These are phyloP conservation scores for Aspergillus ellipticus DNA, from an alignment of 495 filamentous ascomycete genomes.

Conservation along the genomic window DNA sequence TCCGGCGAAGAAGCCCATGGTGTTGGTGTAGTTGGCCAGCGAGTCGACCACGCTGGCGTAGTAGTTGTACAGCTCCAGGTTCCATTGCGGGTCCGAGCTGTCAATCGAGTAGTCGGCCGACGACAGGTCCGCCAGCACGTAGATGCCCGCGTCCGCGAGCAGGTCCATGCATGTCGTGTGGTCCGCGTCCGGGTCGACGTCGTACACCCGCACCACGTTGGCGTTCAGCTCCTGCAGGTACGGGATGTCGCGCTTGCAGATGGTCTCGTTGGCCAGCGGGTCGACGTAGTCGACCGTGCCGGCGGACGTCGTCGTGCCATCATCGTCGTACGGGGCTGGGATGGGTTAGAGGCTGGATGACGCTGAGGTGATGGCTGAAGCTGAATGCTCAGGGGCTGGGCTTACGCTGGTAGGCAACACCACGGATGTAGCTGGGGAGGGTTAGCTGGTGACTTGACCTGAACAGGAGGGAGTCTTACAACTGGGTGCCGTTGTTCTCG, in stretches of 20 bases:
- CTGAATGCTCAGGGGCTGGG: too few relatives aligned
- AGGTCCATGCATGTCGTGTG: constrained; percentile 83
- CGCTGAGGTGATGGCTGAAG: too few relatives aligned
- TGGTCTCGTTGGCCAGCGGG: constrained; percentile 66
- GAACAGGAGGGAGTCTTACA: constrained; percentile 45
- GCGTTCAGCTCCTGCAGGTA: constrained; percentile 70
- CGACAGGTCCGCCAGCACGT: constrained; percentile 85
- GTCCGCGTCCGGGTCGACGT: constrained; percentile 73
- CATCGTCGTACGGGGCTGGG: constrained; percentile 44
- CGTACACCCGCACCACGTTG: constrained; percentile 92
- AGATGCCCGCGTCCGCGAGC: constrained; percentile 84
- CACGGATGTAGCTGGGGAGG: constrained; percentile 62
- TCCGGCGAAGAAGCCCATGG: constrained; percentile 91
- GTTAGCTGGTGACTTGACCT: constrained; percentile 5
- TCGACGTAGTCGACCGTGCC: constrained; percentile 46
- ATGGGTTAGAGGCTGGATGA: too few relatives aligned
- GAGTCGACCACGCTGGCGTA: constrained; percentile 80
- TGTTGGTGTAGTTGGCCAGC: constrained; percentile 72
- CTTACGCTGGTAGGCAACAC: constrained; percentile 81
- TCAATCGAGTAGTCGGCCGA: constrained; percentile 78
- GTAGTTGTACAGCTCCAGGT: constrained; percentile 64
- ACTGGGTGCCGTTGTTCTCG: constrained; percentile 70
- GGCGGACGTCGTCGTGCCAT: constrained; percentile 31
- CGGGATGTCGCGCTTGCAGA: constrained; percentile 82
- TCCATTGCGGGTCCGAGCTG: constrained; percentile 72